A percentile compares a stretch with the other conserved stretches of the same genome.
Conservation (phyloP, 1,139 yeast species). For the Pichia sp. region DNA sequence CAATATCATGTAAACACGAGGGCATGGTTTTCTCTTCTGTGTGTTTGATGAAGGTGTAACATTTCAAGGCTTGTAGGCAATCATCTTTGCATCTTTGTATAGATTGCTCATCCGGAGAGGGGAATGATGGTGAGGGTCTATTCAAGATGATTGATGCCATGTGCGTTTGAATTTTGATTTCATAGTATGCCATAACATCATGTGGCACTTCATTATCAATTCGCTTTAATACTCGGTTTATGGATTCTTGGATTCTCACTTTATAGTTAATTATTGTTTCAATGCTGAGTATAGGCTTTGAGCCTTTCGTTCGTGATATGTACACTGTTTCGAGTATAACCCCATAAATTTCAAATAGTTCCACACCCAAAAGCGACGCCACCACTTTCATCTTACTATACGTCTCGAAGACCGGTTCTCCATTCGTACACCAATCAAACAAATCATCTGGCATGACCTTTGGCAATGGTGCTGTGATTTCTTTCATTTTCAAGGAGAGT, state of each 20-base stretch:
- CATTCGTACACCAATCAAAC: background rate
- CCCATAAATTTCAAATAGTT: constrained; percentile 17
- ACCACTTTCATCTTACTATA: constrained; percentile 14
- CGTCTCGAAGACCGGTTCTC: background rate
- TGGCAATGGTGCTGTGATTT: constrained; percentile 18
- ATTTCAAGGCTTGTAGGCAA: constrained; percentile 14
- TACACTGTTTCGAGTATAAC: constrained; percentile 20
- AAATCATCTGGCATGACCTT: constrained; percentile 13
- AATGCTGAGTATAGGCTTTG: constrained; percentile 13
- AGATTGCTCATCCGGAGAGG: constrained; percentile 14
- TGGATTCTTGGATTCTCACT: constrained; percentile 8
- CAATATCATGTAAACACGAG: constrained; percentile 17
- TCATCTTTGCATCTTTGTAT: constrained; percentile 14
- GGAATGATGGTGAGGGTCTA: constrained; percentile 22
- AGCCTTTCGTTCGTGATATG: constrained; percentile 18
- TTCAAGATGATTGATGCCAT: constrained; percentile 16
- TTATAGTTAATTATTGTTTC: constrained; percentile 12
- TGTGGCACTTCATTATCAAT: constrained; percentile 16
- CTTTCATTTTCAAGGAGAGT: constrained; percentile 16
- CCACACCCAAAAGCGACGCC: constrained; percentile 15
- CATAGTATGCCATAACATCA: constrained; percentile 12
- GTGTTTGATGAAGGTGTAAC: constrained; percentile 9
- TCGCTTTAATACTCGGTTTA: constrained; percentile 13
- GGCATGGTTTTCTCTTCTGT: constrained; percentile 17
- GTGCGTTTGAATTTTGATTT: constrained; percentile 16